A percentile compares a stretch with the other conserved stretches of the same genome.
phyloP scores from a whole-genome alignment of 352 stramenopile species.

The Globisporangium iwayamae region DNA sequence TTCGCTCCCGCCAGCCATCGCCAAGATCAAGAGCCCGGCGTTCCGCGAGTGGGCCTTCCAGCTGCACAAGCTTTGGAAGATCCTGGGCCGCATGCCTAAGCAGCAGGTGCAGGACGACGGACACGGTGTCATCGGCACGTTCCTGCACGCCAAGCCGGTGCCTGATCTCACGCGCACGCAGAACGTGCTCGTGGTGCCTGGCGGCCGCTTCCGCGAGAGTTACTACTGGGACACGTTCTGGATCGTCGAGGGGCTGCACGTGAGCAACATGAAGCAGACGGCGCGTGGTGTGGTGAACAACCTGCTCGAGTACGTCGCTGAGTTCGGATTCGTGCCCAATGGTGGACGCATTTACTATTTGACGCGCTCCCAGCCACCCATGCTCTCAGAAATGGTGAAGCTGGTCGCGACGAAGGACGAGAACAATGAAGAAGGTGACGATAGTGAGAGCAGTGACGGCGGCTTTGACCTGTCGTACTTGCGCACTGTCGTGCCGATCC shows the following conservation, averaged over 20 bases:
- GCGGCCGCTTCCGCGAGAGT: slow-evolving; percentile 88
- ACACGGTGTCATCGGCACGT: slow-evolving; percentile 44
- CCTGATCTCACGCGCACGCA: slow-evolving; percentile 28
- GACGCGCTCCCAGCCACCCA: slow-evolving; percentile 85
- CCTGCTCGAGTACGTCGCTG: slow-evolving; percentile 80
- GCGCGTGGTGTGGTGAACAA: slow-evolving; percentile 82
- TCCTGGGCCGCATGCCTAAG: slow-evolving; percentile 57
- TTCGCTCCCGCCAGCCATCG: slow-evolving; percentile 26
- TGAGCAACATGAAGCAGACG: slow-evolving; percentile 77
- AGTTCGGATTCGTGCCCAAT: slow-evolving; percentile 89
- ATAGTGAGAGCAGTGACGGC: slow-evolving; percentile 22
- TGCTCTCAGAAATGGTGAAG: slow-evolving; percentile 87
- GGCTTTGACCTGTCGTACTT: slow-evolving; percentile 33
- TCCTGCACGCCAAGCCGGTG: slow-evolving; percentile 42
- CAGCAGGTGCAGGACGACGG: background rate
- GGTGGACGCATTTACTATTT: slow-evolving; percentile 90
- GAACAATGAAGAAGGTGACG: slow-evolving; percentile 23
- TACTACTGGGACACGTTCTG: slow-evolving; percentile 95
- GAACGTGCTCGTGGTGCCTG: slow-evolving; percentile 82
- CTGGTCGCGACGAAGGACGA: slow-evolving; percentile 45
- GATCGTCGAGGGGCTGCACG: slow-evolving; percentile 87
- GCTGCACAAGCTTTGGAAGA: slow-evolving; percentile 73
- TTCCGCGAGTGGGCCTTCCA: slow-evolving; percentile 38
- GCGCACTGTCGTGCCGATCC: slow-evolving; percentile 39
- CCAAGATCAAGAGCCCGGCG: slow-evolving; percentile 18